Base-by-base conservation (phyloP, 176 grass and related monocot species). In the Luzula sylvatica region DNA sequence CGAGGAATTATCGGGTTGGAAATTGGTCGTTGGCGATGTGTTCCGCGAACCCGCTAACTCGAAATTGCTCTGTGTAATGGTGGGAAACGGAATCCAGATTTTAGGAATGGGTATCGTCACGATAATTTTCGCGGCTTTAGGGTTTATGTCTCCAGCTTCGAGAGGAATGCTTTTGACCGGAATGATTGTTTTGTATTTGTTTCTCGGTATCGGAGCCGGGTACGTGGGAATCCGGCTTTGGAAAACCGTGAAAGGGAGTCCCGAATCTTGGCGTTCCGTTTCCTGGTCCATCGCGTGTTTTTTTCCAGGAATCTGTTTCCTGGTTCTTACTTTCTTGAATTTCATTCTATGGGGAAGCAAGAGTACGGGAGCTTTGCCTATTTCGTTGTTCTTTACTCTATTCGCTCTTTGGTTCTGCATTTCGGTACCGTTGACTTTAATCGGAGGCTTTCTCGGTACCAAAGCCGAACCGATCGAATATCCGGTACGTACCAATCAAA, bases 81-180 rank as follows among this genome's bases (percentile, higher is more conserved):
- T 92, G 30, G 87, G 77, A 51, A 76, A 92, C 46, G 87, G 87
- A 3, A 38, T 86, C 52, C 87, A 92, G 58, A 92, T 92, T 65
- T 52, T 81, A 26, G 87, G 81, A 17, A 92, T 92, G 87, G 65
- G 68, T 44, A 25, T 85, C 0, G 81, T 92, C 17, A 81, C 87
- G 18, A 85, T 85, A 1, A 23, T 92, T 39, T 92, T 85, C 50
- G 61, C 86, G 42, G 72, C 86, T 15, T 60, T 92, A 42, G 87
- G 87, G 55, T 92, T 92, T 63, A 86, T 92, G 77, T 92, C 87
- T 70, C 87, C 87, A 29, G 87, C 87, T 12, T 92, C 81, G 0
- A 73, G 87, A 44, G 87, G 87, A 52, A 92, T 92, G 87, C 81
- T 92, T 50, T 68, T 92, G 11, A 92, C 87, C 4, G 87, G 87